Base-by-base conservation (phyloP, 352 stramenopile genomes). In the Phytophthora niederhauseri region DNA sequence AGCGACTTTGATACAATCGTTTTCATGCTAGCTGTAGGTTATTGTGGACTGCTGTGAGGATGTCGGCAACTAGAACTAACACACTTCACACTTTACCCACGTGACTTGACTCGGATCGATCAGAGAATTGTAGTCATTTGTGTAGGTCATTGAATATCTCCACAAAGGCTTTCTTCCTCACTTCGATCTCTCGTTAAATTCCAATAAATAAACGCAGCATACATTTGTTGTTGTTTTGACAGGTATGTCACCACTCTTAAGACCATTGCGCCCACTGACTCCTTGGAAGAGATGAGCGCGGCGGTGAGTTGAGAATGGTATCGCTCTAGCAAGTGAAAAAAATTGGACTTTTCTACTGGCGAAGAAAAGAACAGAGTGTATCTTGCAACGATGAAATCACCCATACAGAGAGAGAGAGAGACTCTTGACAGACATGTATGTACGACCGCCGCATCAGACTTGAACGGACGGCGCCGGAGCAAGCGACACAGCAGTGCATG, bases 111-210 rank as follows among this genome's bases (percentile, higher is more conserved):
- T 51, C 14, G 26, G 57, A 90, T 92, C 84, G 85, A 93, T 93
- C 85, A 92, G 85, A 93, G 85, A 93, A 93, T 93, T 93, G 85
- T 93, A 93, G 85, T 93, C 85, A 63, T 86, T 92, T 81, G 80
- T 84, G 64, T 54, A 76, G 55, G 64, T 93, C 85, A 81, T 91
- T 62, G 78, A 85, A 73, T 66, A 82, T 84, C 82, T 91, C 83
- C 75, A 90, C 80, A 83, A 87, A 81, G 54, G 74, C 80, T 75
- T 85, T 85, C 51, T 89, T 91, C 85, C 75, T 92, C 85, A 93
- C 73, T 75, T 92, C 85, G 80, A 90, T 82, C 60, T 57, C 41
- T 15, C 61, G 34, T 43, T n/a, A n/a, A n/a, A n/a, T 17, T 26
- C 24, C 24, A 26, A 53, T 24, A 28, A 14, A 14, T 31, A 54